Percentiles rank a stretch among this genome's conserved stretches.
phyloP scores from a whole-genome alignment of 1,139 yeast species.

The Suhomyces kunorum region DNA sequence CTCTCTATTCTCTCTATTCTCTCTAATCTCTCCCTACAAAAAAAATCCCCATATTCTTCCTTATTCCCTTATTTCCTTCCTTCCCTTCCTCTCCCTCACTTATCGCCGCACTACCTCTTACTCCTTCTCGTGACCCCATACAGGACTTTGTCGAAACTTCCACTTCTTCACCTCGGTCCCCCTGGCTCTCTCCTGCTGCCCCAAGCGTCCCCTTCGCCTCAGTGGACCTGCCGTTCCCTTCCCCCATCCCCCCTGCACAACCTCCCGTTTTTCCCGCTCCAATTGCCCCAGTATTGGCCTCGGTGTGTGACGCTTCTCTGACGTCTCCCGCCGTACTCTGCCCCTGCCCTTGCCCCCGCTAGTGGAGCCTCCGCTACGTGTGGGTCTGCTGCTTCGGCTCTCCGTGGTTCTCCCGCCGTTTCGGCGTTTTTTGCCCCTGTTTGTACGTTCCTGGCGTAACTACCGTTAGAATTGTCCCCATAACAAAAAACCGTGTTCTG shows the following conservation, averaged over 20 bases:
- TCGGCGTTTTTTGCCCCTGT: neutral
- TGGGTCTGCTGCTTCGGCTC: too few relatives aligned
- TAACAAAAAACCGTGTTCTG: neutral
- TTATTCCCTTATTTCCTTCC: neutral
- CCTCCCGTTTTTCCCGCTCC: neutral
- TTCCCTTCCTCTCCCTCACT: neutral
- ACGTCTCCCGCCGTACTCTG: neutral
- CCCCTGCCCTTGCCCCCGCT: too few relatives aligned
- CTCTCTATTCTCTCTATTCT: neutral
- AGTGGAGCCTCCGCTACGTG: too few relatives aligned
- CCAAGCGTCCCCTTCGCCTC: conserved; percentile 1
- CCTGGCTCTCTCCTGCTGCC: conserved; percentile 1
- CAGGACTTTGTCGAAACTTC: conserved; percentile 3
- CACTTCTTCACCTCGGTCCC: neutral
- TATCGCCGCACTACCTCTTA: neutral
- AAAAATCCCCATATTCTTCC: neutral
- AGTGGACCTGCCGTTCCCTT: conserved; percentile 3
- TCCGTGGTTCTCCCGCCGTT: neutral
- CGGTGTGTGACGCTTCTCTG: too few relatives aligned
- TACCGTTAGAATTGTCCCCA: too few relatives aligned
- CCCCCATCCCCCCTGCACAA: neutral
- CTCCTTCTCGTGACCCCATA: conserved; percentile 1
- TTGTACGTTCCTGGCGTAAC: neutral
- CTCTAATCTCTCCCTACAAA: neutral
- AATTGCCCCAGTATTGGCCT: conserved; percentile 3